Evolutionary conservation across 1,139 yeast species (phyloP).

Genomic region (Blastobotrys indianensis): DNA sequence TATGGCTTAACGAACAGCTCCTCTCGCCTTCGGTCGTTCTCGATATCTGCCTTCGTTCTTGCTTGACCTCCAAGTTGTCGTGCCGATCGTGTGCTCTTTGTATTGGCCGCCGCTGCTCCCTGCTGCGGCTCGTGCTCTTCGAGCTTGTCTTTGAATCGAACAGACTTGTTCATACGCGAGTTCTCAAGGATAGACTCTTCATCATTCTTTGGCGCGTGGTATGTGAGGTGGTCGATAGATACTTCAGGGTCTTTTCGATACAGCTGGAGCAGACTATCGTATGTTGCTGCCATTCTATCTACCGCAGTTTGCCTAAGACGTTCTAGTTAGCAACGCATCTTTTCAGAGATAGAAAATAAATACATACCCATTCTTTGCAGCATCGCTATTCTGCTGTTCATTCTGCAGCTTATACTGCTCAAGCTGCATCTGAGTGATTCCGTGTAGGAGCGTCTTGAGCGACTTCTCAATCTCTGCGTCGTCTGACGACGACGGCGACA

Average conservation of each 20-base stretch:
- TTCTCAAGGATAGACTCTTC: conserved; percentile 9
- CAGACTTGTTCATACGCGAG: conserved; percentile 27
- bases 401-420: conserved; percentile 14
- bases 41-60: background rate
- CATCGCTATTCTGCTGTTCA: conserved; percentile 2
- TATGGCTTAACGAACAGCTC: conserved; percentile 39
- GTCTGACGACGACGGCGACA: conserved; percentile 50
- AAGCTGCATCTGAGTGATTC: conserved; percentile 29
- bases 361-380: background rate
- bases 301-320: conserved; percentile 8
- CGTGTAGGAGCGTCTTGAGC: conserved; percentile 37
- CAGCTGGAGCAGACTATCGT: conserved; percentile 12
- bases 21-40: conserved; percentile 15
- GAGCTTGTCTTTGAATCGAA: conserved; percentile 35
- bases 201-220: conserved; percentile 10
- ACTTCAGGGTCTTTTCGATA: conserved; percentile 17
- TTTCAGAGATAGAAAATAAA: background rate
- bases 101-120: background rate
- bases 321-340: background rate
- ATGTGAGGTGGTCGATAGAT: conserved; percentile 12
- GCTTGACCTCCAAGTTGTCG: background rate
- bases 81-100: background rate
- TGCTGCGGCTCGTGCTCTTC: conserved; percentile 22
- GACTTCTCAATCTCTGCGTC: conserved; percentile 46
- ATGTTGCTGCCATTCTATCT: conserved; percentile 14